Conservation (phyloP, 345 rosid species). For the Tarenaya hassleriana region DNA sequence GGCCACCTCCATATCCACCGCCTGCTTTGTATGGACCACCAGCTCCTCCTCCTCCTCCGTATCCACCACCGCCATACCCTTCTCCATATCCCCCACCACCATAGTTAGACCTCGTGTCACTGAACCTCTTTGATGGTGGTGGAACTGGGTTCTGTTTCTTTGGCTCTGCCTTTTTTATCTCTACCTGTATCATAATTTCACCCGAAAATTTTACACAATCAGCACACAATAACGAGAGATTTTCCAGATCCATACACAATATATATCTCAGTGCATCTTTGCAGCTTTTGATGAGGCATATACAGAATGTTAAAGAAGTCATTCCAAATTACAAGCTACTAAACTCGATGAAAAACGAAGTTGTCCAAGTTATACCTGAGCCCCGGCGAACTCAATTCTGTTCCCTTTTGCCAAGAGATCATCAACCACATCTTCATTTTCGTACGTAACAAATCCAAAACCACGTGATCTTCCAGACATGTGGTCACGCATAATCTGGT, state of each 20-base stretch:
- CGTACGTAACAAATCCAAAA: constrained; percentile 68
- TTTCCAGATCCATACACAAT: too few relatives aligned
- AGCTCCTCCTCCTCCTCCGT: constrained; percentile 44
- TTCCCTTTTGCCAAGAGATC: constrained; percentile 59
- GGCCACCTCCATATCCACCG: constrained; percentile 57
- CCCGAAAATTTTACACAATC: too few relatives aligned
- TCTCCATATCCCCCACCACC: constrained; percentile 53
- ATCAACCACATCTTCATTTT: constrained; percentile 65
- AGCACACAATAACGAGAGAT: too few relatives aligned
- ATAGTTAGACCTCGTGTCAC: constrained; percentile 53
- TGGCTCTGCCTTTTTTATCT: constrained; percentile 99
- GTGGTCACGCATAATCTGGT: constrained; percentile 69
- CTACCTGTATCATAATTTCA: constrained; percentile 45
- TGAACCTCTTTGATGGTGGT: constrained; percentile 47
- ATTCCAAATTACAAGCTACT: not conserved
- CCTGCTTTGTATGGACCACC: constrained; percentile 50
- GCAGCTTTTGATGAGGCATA: too few relatives aligned
- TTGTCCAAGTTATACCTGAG: constrained; percentile 41
- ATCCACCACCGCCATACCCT: constrained; percentile 61
- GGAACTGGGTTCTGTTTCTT: constrained; percentile 72
- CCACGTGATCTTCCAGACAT: constrained; percentile 75
- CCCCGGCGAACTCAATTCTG: constrained; percentile 56
- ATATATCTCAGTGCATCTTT: too few relatives aligned
- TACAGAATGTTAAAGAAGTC: too few relatives aligned
- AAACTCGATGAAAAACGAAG: not conserved